A percentile compares a stretch with the other conserved stretches of the same genome.
Conservation (phyloP, 2,329 filamentous ascomycete species). For the Claviceps cyperi region DNA sequence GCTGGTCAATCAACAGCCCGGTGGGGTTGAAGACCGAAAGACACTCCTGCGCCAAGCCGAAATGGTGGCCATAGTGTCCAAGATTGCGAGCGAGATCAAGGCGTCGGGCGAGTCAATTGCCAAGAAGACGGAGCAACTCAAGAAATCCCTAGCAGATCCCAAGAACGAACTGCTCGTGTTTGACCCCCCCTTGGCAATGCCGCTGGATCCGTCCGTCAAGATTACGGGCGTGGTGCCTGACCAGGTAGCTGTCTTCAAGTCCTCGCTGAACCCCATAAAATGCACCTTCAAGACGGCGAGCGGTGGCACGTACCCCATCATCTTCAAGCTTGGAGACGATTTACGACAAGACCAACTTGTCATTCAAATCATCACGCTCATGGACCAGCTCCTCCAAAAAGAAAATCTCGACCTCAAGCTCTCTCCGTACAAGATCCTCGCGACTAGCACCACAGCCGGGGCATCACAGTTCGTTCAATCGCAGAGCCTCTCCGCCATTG, state of each 20-base stretch:
- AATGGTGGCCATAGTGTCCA: slow-evolving; percentile 72
- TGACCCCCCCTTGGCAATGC: slow-evolving; percentile 74
- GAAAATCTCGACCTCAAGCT: slow-evolving; percentile 93
- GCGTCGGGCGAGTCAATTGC: slow-evolving; percentile 62
- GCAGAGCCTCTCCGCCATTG: slow-evolving; percentile 67
- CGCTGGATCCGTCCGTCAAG: slow-evolving; percentile 70
- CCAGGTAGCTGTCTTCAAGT: slow-evolving; percentile 88
- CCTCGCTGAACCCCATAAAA: slow-evolving; percentile 79
- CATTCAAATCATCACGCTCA: slow-evolving; percentile 91
- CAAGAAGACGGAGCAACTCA: slow-evolving; percentile 71
- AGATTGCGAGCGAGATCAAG: slow-evolving; percentile 79
- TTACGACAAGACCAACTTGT: slow-evolving; percentile 93
- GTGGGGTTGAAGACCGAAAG: slow-evolving; percentile 59
- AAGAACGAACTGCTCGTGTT: slow-evolving; percentile 79
- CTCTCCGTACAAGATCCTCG: slow-evolving; percentile 90
- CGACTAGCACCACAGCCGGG: slow-evolving; percentile 77
- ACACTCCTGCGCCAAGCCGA: slow-evolving; percentile 77
- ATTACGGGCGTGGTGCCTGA: slow-evolving; percentile 71
- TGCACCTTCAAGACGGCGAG: slow-evolving; percentile 74
- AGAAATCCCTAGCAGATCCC: slow-evolving; percentile 70
- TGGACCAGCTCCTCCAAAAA: slow-evolving; percentile 90
- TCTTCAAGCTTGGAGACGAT: slow-evolving; percentile 97
- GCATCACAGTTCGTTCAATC: slow-evolving; percentile 90
- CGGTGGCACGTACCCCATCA: slow-evolving; percentile 71
- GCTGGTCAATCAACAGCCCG: slow-evolving; percentile 53